phyloP scores from a whole-genome alignment of 1,284 basidiomycete genomes.

The Microbotryum lychnidis-dioicae region DNA sequence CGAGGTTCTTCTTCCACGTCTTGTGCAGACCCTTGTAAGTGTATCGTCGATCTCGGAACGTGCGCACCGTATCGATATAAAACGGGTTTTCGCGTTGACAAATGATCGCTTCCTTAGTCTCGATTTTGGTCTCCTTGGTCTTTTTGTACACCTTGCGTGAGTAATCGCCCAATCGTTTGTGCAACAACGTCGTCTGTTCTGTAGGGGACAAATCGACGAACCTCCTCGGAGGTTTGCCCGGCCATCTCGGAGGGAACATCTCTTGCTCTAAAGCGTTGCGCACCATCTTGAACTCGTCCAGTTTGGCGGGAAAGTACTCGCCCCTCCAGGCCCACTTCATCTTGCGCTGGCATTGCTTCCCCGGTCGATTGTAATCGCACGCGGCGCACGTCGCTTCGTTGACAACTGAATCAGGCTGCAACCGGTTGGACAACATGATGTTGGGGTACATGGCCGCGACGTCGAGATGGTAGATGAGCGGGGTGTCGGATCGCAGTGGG shows the following conservation, averaged over 20 bases:
- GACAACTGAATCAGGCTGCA: slow-evolving; percentile 97
- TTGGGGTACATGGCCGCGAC: slow-evolving; percentile 99
- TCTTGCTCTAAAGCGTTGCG: slow-evolving; percentile 93
- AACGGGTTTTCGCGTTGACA: slow-evolving; percentile 99
- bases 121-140: slow-evolving; percentile 96
- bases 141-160: slow-evolving; percentile 98
- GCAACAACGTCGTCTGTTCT: slow-evolving; percentile 84
- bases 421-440: slow-evolving; percentile 99
- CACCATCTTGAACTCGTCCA: slow-evolving; percentile 99
- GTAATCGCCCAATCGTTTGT: slow-evolving; percentile 97
- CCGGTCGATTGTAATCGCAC: slow-evolving; percentile 95
- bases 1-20: slow-evolving; percentile 99
- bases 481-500: slow-evolving; percentile 78
- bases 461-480: slow-evolving; percentile 97
- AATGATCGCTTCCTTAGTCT: slow-evolving; percentile 88
- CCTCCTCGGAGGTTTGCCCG: slow-evolving; percentile 63
- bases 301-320: slow-evolving; percentile 94
- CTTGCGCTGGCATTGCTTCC: slow-evolving; percentile 87
- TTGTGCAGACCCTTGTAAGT: slow-evolving; percentile 99
- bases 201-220: slow-evolving; percentile 77
- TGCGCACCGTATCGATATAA: slow-evolving; percentile 96
- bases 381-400: slow-evolving; percentile 95
- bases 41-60: slow-evolving; percentile 95
- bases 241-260: slow-evolving; percentile 71
- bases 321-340: slow-evolving; percentile 99